Base-by-base conservation (phyloP, 2,329 filamentous ascomycete genomes). In the Aureobasidium sp. region DNA sequence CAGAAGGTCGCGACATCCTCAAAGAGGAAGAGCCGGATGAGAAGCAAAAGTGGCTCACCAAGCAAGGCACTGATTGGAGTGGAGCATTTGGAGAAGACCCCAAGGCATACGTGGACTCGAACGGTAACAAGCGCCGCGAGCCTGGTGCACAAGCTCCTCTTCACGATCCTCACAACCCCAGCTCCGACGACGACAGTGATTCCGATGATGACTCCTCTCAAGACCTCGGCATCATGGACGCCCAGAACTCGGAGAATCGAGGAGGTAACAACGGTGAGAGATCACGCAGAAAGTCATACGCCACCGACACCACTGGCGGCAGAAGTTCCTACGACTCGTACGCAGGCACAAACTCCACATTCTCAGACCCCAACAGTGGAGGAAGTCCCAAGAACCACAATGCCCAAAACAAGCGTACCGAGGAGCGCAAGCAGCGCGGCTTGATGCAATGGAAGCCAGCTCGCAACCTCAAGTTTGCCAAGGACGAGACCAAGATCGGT, bases 381-480 rank as follows among this genome's bases (percentile, higher is more conserved):
- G 36, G 55, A 21, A 62, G 57, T n/a, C 39, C 64, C 70, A 86
- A 86, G 71, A 81, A 87, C 29, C 85, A 88, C 71, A 86, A 85
- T 67, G 79, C 80, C 62, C 82, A 85, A 65, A 90, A 87, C 70
- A 85, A 88, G 65, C 86, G 89, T 52, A 76, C 78, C 49, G 80
- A 97, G 71, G 88, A 93, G 72, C 84, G 92, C 0, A 91, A 92
- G 76, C 91, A 97, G 67, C 82, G 92, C 11, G 93, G 93, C 0
- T 69, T 96, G 71, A 96, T 97, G 90, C 93, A 97, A 74, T 97
- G 92, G 91, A 89, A 86, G 70, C 92, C 93, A 0, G 89, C 92
- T 72, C 82, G 93, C 44, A 96, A 96, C 71, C 79, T 85, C 27
- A 85, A 86, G 66, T 97, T 97, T 73, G 92, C 87, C 47, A 96